phyloP scores from a whole-genome alignment of 257 asterid species.

The Gynochthodes officinalis region DNA sequence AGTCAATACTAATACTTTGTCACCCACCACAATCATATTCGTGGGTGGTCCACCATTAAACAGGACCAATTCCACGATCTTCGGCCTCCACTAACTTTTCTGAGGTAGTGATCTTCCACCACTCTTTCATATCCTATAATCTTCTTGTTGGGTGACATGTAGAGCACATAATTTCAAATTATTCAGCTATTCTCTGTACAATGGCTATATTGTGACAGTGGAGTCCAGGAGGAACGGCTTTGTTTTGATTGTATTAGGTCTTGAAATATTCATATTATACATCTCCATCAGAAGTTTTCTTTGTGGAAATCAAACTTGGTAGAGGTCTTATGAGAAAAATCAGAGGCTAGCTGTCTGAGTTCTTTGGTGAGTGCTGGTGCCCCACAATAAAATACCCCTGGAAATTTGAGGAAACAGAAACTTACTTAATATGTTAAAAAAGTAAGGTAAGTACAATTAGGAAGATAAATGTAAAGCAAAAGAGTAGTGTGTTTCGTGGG shows the following conservation, averaged over 20 bases:
- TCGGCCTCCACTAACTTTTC: neutral
- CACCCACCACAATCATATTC: neutral
- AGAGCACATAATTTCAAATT: neutral
- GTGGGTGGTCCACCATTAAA: slow-evolving; percentile 14
- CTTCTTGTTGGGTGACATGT: neutral
- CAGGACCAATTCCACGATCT: slow-evolving; percentile 21
- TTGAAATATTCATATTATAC: neutral
- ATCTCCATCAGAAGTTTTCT: slow-evolving; percentile 60
- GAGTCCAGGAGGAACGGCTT: neutral
- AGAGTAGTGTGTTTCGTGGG: neutral
- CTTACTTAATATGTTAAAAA: neutral
- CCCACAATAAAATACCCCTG: slow-evolving; percentile 97
- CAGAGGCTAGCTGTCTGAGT: slow-evolving; percentile 56
- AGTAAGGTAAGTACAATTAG: neutral
- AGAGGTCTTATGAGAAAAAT: slow-evolving; percentile 65
- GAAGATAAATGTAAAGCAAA: neutral
- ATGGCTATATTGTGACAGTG: neutral
- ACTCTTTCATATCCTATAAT: neutral
- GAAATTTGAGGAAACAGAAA: neutral
- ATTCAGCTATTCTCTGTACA: slow-evolving; percentile 18
- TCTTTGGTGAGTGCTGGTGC: slow-evolving; percentile 76
- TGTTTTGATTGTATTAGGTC: neutral
- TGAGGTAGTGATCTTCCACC: neutral
- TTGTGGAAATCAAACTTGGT: slow-evolving; percentile 90
- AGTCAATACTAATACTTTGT: neutral